phyloP scores from a whole-genome alignment of 495 filamentous ascomycete species.

The Cryomyces antarcticus region DNA sequence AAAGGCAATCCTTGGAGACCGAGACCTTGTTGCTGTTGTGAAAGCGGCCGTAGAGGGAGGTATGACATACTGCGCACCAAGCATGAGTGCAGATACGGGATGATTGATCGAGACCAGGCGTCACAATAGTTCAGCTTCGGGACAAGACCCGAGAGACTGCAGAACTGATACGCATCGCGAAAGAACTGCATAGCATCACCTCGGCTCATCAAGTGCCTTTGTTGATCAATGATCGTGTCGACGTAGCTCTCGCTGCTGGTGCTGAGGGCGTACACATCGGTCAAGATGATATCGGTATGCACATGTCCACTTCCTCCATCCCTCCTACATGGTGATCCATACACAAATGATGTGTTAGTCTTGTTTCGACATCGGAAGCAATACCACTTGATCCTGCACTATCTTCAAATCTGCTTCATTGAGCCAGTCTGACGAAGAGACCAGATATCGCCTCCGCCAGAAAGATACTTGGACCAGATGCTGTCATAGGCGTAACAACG shows the following conservation, averaged over 20 bases:
- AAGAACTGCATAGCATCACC: conserved; percentile 48
- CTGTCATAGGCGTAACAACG: conserved; percentile 53
- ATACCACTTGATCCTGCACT: too few species aligned
- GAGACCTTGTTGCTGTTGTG: conserved; percentile 53
- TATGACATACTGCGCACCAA: conserved; percentile 7
- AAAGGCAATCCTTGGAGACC: conserved; percentile 47
- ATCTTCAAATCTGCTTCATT: too few species aligned
- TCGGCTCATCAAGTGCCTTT: conserved; percentile 50
- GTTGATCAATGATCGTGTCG: conserved; percentile 88
- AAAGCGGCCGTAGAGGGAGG: conserved; percentile 57
- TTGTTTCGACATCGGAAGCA: too few species aligned
- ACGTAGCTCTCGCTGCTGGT: conserved; percentile 68
- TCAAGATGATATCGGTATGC: conserved; percentile 75
- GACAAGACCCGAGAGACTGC: conserved; percentile 73
- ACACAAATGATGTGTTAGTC: neutral
- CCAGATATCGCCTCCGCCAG: conserved; percentile 41
- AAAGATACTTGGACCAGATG: conserved; percentile 47
- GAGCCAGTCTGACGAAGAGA: conserved; percentile 6
- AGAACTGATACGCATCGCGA: conserved; percentile 47
- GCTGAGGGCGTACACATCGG: conserved; percentile 88
- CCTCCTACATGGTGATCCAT: too few species aligned
- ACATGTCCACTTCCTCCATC: too few species aligned
- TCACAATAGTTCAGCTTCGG: conserved; percentile 73
- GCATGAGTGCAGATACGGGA: neutral
- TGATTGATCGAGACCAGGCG: conserved; percentile 27